Evolutionary conservation across 2,329 filamentous ascomycete genomes (phyloP).

Genomic region (Trichoderma pleuroti): DNA sequence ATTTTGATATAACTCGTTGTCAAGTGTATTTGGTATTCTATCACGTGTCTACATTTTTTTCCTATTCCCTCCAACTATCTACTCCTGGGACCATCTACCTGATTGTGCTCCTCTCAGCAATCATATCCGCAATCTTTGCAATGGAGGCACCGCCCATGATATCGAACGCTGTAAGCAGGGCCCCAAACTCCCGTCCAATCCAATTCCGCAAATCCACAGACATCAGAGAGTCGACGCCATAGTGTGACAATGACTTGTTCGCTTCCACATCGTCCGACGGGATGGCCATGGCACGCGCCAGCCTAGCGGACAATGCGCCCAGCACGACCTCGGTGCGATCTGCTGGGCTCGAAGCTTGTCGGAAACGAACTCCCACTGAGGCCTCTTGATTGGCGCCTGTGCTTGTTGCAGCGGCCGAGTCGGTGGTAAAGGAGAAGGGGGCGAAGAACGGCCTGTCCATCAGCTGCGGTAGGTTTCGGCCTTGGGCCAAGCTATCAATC

Average conservation of each 20-base stretch:
- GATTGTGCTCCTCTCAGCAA: no score
- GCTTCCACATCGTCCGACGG: conserved; percentile 25
- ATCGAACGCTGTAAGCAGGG: conserved; percentile 36
- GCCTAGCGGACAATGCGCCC: conserved; percentile 27
- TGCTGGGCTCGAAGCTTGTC: not conserved
- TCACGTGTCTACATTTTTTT: no score
- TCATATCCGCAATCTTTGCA: not conserved
- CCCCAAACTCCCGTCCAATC: conserved; percentile 35
- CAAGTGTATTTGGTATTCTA: not conserved
- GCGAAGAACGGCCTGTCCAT: not conserved
- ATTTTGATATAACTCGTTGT: not conserved
- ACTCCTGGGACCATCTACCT: no score
- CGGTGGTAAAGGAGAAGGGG: not conserved
- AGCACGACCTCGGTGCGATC: conserved; percentile 15
- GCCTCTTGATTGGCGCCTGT: not conserved
- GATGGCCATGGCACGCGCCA: conserved; percentile 34
- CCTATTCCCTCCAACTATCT: no score
- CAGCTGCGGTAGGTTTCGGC: not conserved
- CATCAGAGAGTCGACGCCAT: conserved; percentile 35
- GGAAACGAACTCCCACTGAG: not conserved
- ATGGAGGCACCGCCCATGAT: conserved; percentile 28
- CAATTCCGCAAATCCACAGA: conserved; percentile 44
- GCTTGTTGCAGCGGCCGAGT: not conserved
- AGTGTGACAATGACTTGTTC: conserved; percentile 22
- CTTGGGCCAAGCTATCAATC: not conserved